Evolutionary conservation across 2,329 filamentous ascomycete genomes (phyloP), one percentile per base, ranked within the genome.

Genomic region (Pochonia chlamydosporia): DNA sequence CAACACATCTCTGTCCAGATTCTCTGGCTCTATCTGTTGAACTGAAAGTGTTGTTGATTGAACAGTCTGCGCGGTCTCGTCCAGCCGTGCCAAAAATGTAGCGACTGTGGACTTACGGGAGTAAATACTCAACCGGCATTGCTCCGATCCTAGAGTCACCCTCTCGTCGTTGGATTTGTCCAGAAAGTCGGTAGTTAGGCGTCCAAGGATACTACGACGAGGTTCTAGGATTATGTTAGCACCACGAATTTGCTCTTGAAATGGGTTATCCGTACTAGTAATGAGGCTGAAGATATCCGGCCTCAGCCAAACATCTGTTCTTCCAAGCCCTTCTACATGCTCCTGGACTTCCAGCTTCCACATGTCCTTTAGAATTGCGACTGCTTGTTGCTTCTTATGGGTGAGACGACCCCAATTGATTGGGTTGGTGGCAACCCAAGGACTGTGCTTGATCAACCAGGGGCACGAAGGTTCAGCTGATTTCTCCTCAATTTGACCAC

Each of bases 321-420:
- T 61, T 5, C 77, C 78, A 3, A 69, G 56, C 5, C 63, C 64
- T 18, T 70, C 64, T 13, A 69, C 56, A 14, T 74, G 57, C 51
- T 78, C 73, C 46, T 68, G 63, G 3, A 73, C 68, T 8, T 70
- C 65, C n/a, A 81, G 52, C 3, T 64, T 67, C 78, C 78, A 82
- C 49, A 67, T 70, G 21, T 68, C 60, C 11, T 67, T 66, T 64
- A 81, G 63, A 45, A 82, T 61, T 47, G 61, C 62, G 14, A 72
- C 51, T 1, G 63, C 71, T 10, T 72, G 56, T 24, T 53, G 63
- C 33, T 68, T 58, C 56, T 80, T 81, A 4, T 55, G 53, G 13
- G 55, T 54, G 30, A 54, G 21, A 11, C 54, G 13, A 5, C 42
- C 35, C 49, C 47, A 48, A 41, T 52, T 37, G 25, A 50, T 30